Percentiles rank a stretch among this genome's conserved stretches.
These are phyloP conservation scores for Russula brevipes DNA, from an alignment of 768 basidiomycete species.

Conservation along the genomic window DNA sequence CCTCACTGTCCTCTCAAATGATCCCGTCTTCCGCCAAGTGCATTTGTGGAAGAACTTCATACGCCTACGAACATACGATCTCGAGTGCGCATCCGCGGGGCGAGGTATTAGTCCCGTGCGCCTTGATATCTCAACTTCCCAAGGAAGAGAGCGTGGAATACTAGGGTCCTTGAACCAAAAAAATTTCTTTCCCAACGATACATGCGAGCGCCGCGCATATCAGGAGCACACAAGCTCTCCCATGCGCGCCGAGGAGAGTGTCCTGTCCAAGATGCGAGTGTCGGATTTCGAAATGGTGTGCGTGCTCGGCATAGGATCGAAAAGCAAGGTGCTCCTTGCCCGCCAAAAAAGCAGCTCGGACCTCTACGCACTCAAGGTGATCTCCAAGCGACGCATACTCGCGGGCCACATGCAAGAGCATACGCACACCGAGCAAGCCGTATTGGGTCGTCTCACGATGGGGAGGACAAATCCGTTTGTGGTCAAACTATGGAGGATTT, in stretches of 20 bases:
- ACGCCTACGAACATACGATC: slow-evolving; percentile 76
- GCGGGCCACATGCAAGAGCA: slow-evolving; percentile 95
- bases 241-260: slow-evolving; percentile 48
- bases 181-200: slow-evolving; percentile 64
- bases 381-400: slow-evolving; percentile 94
- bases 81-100: slow-evolving; percentile 81
- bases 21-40: slow-evolving; percentile 54
- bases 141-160: slow-evolving; percentile 22
- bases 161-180: slow-evolving; percentile 40
- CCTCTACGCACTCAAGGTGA: slow-evolving; percentile 92
- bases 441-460: slow-evolving; percentile 89
- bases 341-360: slow-evolving; percentile 65
- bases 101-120: slow-evolving; percentile 81
- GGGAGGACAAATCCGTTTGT: slow-evolving; percentile 88
- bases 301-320: slow-evolving; percentile 96
- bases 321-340: slow-evolving; percentile 92
- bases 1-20: slow-evolving; percentile 72
- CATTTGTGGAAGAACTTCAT: slow-evolving; percentile 83
- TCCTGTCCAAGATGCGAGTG: slow-evolving; percentile 64
- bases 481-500: slow-evolving; percentile 93
- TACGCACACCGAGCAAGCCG: slow-evolving; percentile 93
- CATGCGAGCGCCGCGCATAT: slow-evolving; percentile 35
- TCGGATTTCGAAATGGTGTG: slow-evolving; percentile 97
- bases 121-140: slow-evolving; percentile 73
- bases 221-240: slow-evolving; percentile 49